phyloP scores from a whole-genome alignment of 2,329 filamentous ascomycete species.

The Aspergillus udagawae region DNA sequence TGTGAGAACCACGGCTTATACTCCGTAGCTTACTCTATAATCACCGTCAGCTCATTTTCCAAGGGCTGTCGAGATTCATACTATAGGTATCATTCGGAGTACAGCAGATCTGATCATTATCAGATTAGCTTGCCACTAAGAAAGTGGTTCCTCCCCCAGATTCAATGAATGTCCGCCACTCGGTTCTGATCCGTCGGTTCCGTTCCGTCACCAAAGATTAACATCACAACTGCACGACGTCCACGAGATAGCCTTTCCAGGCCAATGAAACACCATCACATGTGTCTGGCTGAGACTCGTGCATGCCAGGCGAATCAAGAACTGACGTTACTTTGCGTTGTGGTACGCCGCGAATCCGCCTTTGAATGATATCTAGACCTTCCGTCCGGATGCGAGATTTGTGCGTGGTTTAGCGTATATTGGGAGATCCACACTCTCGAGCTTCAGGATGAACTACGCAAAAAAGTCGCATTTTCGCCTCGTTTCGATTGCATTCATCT shows the following conservation, averaged over 20 bases:
- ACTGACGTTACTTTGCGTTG: background rate
- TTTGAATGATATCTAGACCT: background rate
- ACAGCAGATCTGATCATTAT: background rate
- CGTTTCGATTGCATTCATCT: slow-evolving; percentile 8
- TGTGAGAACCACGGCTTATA: too few relatives aligned
- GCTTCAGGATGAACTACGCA: slow-evolving; percentile 16
- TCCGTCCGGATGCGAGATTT: slow-evolving; percentile 28
- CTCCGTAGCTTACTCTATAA: background rate
- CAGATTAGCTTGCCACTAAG: background rate
- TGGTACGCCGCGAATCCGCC: background rate
- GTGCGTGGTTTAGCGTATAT: slow-evolving; percentile 27
- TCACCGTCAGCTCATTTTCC: background rate
- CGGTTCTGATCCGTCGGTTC: background rate
- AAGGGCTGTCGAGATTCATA: background rate
- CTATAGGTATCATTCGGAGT: background rate
- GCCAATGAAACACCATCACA: background rate
- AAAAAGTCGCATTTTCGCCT: slow-evolving; percentile 28
- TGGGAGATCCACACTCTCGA: background rate
- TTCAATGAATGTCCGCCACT: background rate
- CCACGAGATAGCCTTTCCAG: background rate
- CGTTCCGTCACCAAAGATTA: background rate
- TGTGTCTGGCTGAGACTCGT: background rate
- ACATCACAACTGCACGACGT: background rate
- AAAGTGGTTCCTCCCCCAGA: background rate
- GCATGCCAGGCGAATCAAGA: background rate